Percentiles rank a stretch among this genome's conserved stretches.
Conservation (phyloP, 371 early-diverging fungal genomes). For the Mucor irregularis region DNA sequence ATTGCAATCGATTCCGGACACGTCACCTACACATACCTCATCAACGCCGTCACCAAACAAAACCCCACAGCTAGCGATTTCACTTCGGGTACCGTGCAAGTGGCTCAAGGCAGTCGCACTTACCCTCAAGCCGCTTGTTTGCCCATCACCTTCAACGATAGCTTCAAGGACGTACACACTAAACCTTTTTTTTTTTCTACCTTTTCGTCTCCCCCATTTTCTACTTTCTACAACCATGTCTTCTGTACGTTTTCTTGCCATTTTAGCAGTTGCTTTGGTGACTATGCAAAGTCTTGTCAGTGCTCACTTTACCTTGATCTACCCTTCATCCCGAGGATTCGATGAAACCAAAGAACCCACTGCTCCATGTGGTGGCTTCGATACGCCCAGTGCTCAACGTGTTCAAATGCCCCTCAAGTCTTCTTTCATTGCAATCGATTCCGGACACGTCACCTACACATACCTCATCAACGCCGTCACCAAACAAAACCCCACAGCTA, state of each 20-base stretch:
- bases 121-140: conserved; percentile 50
- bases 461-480: conserved; percentile 47
- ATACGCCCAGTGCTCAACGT: conserved; percentile 33
- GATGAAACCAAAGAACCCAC: conserved; percentile 46
- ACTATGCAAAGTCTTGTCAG: conserved; percentile 11
- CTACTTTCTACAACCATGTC: no score
- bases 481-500: conserved; percentile 42
- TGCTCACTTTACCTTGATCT: conserved; percentile 53
- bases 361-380: conserved; percentile 57
- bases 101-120: conserved; percentile 27
- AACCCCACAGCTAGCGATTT: conserved; percentile 46
- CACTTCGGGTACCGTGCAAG: conserved; percentile 1
- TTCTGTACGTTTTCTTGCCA: no score
- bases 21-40: conserved; percentile 37
- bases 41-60: conserved; percentile 42
- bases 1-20: conserved; percentile 49
- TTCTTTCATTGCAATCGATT: conserved; percentile 54
- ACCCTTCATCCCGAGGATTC: conserved; percentile 59
- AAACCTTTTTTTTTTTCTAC: no score
- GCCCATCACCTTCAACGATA: conserved; percentile 36
- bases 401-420: conserved; percentile 47
- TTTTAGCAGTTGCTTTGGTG: neutral
- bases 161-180: conserved; percentile 34
- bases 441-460: conserved; percentile 45
- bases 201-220: no score